Base-by-base conservation (phyloP, 306 rosid species). In the Vachellia pachyceras region DNA sequence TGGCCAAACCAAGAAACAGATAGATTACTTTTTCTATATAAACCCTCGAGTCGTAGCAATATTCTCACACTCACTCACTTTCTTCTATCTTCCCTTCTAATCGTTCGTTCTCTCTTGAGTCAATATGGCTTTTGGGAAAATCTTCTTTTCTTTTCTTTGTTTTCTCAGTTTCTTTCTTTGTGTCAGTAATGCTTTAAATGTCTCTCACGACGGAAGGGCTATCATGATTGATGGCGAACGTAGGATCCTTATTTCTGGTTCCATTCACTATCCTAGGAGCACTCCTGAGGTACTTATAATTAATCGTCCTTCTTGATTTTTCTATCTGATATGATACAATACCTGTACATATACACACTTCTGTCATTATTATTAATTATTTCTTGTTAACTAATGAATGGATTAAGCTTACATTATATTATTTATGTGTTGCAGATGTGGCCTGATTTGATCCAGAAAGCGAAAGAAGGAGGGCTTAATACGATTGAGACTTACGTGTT, bases 341-440 rank as follows among this genome's bases (percentile, higher is more conserved):
- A n/a, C n/a, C n/a, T n/a, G n/a, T n/a, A n/a, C n/a, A n/a, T 14
- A 14, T n/a, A 3, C n/a, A 12, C 14, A 14, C 13, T 11, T 47
- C 57, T 46, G 52, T 50, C 17, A 17, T 49, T 50, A 7, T 3
- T 1, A 7, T 5, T 18, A 13, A 35, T 15, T 23, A 23, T 11
- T 39, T n/a, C n/a, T 10, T n/a, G 4, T 1, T 45, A 7, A 2
- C 52, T 17, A 33, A 13, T 7, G 6, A 40, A n/a, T n/a, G n/a
- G n/a, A n/a, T n/a, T n/a, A n/a, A n/a, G n/a, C n/a, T n/a, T n/a
- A n/a, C n/a, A n/a, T n/a, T n/a, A n/a, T n/a, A n/a, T n/a, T n/a
- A n/a, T n/a, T n/a, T n/a, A n/a, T n/a, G n/a, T n/a, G n/a, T n/a
- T 8, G 63, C 60, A 85, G 91, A 90, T 88, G 92, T 90, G 94